Base-by-base conservation (phyloP, 2,329 filamentous ascomycete species). In the Alternaria dauci region DNA sequence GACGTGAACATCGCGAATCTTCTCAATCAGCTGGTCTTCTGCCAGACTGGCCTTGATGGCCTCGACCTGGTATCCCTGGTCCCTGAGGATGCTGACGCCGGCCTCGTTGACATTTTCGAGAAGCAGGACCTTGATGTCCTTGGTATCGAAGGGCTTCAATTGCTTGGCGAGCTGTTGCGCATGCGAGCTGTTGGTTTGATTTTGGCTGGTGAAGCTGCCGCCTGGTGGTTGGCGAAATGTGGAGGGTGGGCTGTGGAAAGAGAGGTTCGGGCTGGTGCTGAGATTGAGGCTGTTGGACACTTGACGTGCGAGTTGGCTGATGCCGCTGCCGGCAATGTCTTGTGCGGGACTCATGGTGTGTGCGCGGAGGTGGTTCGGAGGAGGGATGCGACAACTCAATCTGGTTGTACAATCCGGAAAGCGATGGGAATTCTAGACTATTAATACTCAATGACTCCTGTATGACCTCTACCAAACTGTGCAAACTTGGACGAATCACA, bases 1-100 rank as follows among this genome's bases (percentile, higher is more conserved):
- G 73, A 98, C 95, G 76, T 99, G 95, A 28, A 97, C 92, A 77
- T 97, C 91, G 63, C 93, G 96, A 76, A 99, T 99, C 86, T 97
- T 99, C 83, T 96, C 90, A 77, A 99, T 96, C 72, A 99, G 87
- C 81, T 98, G 86, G 71, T 95, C 93, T 78, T 99, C 95, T 0
- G 93, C 90, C 58, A 99, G 83, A 34, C 94, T 97, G 66, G 88
- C 89, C 84, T 97, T 99, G 67, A 94, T 82, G 51, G 89, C 87
- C 81, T 99, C 95, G 34, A 99, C 95, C 81, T 99, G 95, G 79
- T 99, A 99, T 60, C 95, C 95, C 81, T 99, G 94, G 58, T 83
- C 85, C 59, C 82, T 87, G 59, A 99, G 84, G 58, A 97, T 94
- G 47, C 96, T 89, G 72, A 89, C 87, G 14, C 95, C 95, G 25